Percentiles rank a stretch among this genome's conserved stretches.
These are phyloP conservation scores for Blastobotrys illinoisensis DNA, from an alignment of 1,139 yeast species.

Conservation along the genomic window DNA sequence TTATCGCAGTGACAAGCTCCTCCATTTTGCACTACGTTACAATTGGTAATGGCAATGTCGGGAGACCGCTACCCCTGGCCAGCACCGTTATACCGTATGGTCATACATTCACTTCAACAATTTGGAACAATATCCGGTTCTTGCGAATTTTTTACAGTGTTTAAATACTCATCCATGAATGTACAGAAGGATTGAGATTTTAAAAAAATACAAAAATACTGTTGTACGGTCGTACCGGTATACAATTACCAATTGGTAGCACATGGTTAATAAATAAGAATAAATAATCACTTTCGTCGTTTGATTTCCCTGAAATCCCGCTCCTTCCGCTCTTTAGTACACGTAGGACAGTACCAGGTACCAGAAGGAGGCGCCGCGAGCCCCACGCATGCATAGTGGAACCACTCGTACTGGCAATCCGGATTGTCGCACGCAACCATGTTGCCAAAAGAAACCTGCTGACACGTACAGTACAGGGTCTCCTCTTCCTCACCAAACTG, in stretches of 20 bases:
- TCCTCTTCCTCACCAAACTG: conserved; percentile 50
- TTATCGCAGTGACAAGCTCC: not conserved
- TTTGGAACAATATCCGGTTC: too few species aligned
- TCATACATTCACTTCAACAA: too few species aligned
- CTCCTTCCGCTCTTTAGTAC: conserved; percentile 26
- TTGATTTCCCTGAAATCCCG: conserved; percentile 18
- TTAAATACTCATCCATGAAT: too few species aligned
- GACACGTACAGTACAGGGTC: conserved; percentile 72
- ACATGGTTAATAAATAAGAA: not conserved
- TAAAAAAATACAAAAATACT: too few species aligned
- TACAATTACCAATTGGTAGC: not conserved
- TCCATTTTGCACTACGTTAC: not conserved
- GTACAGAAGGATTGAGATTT: too few species aligned
- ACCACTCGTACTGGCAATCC: conserved; percentile 82
- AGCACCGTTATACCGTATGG: too few species aligned
- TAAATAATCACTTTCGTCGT: conserved; percentile 3
- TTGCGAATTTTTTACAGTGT: too few species aligned
- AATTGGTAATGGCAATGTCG: not conserved
- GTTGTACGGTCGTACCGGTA: too few species aligned
- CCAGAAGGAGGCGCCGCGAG: conserved; percentile 43
- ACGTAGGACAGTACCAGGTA: conserved; percentile 38
- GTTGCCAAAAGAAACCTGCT: conserved; percentile 79
- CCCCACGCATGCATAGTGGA: conserved; percentile 75
- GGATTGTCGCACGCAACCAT: conserved; percentile 91
- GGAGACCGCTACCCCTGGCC: too few species aligned